A percentile compares a stretch with the other conserved stretches of the same genome.
phyloP scores from a whole-genome alignment of 345 rosid species.

The Populus nigra region DNA sequence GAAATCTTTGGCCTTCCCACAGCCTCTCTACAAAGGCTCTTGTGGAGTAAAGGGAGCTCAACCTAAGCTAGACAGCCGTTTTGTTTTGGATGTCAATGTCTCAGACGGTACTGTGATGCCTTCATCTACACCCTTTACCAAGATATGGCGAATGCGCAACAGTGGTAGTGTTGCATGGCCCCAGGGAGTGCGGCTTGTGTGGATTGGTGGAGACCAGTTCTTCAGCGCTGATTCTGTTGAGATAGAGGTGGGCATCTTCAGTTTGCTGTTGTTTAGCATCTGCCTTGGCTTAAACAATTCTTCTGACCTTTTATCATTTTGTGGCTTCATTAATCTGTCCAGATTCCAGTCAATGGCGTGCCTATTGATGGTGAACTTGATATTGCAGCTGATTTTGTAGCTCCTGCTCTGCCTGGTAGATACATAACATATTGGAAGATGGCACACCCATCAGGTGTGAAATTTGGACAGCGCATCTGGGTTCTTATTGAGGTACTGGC shows the following conservation, averaged over 20 bases:
- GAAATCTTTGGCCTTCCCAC: constrained; percentile 29
- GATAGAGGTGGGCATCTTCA: constrained; percentile 47
- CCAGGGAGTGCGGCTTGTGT: constrained; percentile 55
- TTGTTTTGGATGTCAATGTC: constrained; percentile 76
- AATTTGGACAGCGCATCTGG: constrained; percentile 95
- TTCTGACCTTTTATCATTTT: neutral
- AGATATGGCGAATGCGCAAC: constrained; percentile 93
- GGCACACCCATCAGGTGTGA: constrained; percentile 59
- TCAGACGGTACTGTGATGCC: constrained; percentile 78
- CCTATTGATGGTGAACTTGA: constrained; percentile 67
- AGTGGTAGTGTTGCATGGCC: constrained; percentile 70
- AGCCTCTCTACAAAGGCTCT: constrained; percentile 22
- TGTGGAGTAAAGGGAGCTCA: constrained; percentile 30
- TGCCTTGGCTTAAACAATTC: neutral
- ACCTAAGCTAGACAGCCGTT: constrained; percentile 73
- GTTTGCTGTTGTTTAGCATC: neutral
- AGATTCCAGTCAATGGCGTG: constrained; percentile 69
- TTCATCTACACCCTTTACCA: constrained; percentile 71
- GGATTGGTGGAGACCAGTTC: constrained; percentile 79
- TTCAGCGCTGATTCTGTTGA: constrained; percentile 38
- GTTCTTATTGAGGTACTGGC: constrained; percentile 67
- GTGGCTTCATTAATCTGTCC: constrained; percentile 15
- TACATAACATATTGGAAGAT: constrained; percentile 91
- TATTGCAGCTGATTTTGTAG: constrained; percentile 65
- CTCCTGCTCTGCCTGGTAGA: constrained; percentile 75